Evolutionary conservation across 345 rosid species (phyloP).

Genomic region (Euclidium syriacum): DNA sequence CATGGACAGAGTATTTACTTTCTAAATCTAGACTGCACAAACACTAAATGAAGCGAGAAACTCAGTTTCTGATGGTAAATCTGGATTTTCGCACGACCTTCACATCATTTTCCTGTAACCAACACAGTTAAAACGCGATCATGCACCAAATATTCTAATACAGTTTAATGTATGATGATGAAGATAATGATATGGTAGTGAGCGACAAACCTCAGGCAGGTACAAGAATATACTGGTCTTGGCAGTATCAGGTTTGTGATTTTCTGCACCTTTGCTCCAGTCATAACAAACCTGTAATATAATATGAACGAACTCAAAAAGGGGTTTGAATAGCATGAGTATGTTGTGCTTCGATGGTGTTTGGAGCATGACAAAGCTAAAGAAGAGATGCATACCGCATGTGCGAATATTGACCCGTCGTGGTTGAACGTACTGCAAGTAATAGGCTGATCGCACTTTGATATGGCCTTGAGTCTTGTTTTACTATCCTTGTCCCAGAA

Average conservation of each 20-base stretch:
- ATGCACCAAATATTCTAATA: neutral
- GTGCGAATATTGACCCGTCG: slow-evolving; percentile 89
- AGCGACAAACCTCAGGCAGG: neutral
- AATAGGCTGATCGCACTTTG: slow-evolving; percentile 82
- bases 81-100: too few relatives aligned
- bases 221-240: neutral
- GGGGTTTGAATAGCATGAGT: neutral
- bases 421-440: slow-evolving; percentile 88
- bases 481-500: slow-evolving; percentile 99
- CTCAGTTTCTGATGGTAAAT: too few relatives aligned
- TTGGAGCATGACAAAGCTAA: neutral
- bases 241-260: neutral
- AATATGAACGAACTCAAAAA: neutral
- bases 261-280: neutral
- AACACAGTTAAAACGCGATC: neutral
- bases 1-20: neutral
- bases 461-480: slow-evolving; percentile 95
- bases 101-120: neutral
- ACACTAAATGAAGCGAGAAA: too few relatives aligned
- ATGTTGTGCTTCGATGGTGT: neutral
- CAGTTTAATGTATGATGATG: neutral
- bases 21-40: neutral
- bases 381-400: slow-evolving; percentile 53
- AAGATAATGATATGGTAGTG: too few relatives aligned
- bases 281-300: neutral